Percentiles rank a stretch among this genome's conserved stretches.
phyloP scores from a whole-genome alignment of 306 rosid genomes.

The Datisca glomerata region DNA sequence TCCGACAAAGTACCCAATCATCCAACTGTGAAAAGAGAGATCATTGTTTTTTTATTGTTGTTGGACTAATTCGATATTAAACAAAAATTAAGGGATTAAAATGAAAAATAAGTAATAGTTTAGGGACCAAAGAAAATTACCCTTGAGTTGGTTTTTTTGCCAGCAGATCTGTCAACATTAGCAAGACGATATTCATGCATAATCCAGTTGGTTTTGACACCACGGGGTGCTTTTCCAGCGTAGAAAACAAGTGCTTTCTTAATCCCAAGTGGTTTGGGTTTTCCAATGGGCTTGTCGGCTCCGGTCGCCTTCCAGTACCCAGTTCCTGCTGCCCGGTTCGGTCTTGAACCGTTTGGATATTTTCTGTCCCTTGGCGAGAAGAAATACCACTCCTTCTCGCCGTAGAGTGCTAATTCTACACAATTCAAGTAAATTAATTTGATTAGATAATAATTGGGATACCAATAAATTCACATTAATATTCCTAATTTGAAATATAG shows the following conservation, averaged over 20 bases:
- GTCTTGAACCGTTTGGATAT: constrained; percentile 92
- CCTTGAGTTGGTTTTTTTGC: constrained; percentile 54
- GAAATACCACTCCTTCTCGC: constrained; percentile 97
- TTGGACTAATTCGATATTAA: no score
- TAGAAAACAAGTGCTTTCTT: constrained; percentile 89
- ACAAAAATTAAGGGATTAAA: background rate
- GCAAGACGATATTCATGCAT: constrained; percentile 99
- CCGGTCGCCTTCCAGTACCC: constrained; percentile 99
- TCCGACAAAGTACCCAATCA: constrained; percentile 90
- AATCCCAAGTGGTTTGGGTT: constrained; percentile 67
- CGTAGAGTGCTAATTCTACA: constrained; percentile 49
- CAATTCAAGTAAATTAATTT: no score
- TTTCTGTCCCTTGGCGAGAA: constrained; percentile 88
- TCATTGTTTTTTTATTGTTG: no score
- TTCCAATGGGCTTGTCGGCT: constrained; percentile 87
- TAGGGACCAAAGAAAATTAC: constrained; percentile 36
- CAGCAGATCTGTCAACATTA: constrained; percentile 78
- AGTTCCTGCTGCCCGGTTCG: constrained; percentile 78
- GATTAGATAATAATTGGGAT: no score
- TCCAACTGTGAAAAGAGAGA: no score
- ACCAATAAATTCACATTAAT: no score
- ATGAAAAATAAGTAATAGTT: no score
- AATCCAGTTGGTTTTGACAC: constrained; percentile 92
- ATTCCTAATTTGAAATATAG: no score
- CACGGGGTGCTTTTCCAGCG: constrained; percentile 79